Conservation (phyloP, 495 filamentous ascomycete genomes). For the Lepidopterella palustris region DNA sequence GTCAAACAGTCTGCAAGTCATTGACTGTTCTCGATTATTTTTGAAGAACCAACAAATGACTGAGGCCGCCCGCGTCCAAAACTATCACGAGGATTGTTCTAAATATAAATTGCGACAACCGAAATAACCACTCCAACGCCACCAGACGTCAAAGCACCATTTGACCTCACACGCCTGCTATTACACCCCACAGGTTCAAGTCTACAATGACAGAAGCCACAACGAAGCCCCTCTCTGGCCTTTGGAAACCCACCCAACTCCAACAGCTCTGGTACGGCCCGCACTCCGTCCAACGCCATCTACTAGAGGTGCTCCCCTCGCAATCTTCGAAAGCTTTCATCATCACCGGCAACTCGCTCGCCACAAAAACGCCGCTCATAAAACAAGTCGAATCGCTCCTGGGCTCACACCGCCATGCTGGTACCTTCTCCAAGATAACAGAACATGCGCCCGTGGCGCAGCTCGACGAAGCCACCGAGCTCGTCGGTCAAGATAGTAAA, state of each 20-base stretch:
- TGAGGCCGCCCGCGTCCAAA: too few relatives aligned
- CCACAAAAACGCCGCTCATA: conserved; percentile 43
- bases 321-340: conserved; percentile 45
- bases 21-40: too few relatives aligned
- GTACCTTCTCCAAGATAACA: conserved; percentile 43
- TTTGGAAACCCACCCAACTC: conserved; percentile 42
- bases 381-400: conserved; percentile 42
- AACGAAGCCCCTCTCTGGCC: conserved; percentile 35
- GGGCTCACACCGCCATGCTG: conserved; percentile 37
- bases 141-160: too few relatives aligned
- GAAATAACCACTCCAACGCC: too few relatives aligned
- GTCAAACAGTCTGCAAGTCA: too few relatives aligned
- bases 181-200: conserved; percentile 3
- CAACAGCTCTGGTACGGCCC: conserved; percentile 43
- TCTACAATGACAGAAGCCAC: conserved; percentile 36
- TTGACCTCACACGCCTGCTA: not conserved
- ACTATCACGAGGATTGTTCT: too few relatives aligned
- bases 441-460: conserved; percentile 45
- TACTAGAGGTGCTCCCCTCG: conserved; percentile 36
- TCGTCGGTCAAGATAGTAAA: conserved; percentile 35
- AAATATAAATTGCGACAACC: too few relatives aligned
- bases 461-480: conserved; percentile 41
- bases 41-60: too few relatives aligned
- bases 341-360: conserved; percentile 44
- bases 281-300: conserved; percentile 39